Evolutionary conservation across 192 early-diverging fungal species (phyloP).

Genomic region (Coemansia sp.): DNA sequence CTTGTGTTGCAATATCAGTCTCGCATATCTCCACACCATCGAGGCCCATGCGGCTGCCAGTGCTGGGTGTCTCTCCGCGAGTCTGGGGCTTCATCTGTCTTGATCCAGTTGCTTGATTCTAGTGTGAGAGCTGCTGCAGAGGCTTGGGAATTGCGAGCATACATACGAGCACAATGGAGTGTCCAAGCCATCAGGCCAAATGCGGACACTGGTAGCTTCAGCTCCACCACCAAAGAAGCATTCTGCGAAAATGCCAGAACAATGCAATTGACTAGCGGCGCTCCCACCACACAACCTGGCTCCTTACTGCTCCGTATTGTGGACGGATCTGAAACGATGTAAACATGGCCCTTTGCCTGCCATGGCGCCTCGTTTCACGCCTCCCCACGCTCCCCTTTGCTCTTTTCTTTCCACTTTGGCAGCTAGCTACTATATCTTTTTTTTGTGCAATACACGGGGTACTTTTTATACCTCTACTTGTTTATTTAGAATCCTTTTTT

Average conservation of each 20-base stretch:
- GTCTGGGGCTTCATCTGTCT: background rate
- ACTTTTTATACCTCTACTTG: background rate
- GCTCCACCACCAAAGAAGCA: background rate
- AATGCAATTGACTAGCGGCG: background rate
- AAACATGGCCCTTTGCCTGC: background rate
- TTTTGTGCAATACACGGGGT: background rate
- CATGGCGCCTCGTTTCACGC: conserved; percentile 2
- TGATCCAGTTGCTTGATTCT: background rate
- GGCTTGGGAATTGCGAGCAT: background rate
- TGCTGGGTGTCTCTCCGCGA: background rate
- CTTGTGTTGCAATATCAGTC: background rate
- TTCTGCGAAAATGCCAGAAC: background rate
- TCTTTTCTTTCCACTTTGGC: background rate
- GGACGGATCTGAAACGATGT: background rate
- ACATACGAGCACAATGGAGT: background rate
- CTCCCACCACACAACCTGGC: background rate
- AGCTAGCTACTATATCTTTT: background rate
- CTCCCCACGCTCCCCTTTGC: background rate
- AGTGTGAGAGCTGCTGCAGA: background rate
- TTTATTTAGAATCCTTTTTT: conserved; percentile 1
- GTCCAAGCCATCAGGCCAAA: conserved; percentile 3
- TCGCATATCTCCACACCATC: background rate
- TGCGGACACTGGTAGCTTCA: background rate
- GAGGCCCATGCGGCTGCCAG: background rate
- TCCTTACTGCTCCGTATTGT: background rate